phyloP scores from a whole-genome alignment of 1,139 yeast species.

The Lodderomyces elongisporus region DNA sequence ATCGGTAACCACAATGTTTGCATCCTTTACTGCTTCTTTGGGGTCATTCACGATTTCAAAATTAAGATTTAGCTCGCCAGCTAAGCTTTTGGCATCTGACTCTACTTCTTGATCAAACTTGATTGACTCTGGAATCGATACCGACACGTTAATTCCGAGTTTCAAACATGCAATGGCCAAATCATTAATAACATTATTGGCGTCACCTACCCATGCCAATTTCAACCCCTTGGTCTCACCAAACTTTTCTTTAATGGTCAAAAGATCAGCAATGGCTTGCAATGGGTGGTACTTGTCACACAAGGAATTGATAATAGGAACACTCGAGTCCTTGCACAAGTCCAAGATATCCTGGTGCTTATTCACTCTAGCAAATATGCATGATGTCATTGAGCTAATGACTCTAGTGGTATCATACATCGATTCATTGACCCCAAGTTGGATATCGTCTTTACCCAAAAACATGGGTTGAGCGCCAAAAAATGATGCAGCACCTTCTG shows the following conservation, averaged over 20 bases:
- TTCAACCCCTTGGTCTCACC: constrained; percentile 59
- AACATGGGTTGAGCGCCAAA: constrained; percentile 97
- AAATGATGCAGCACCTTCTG: constrained; percentile 91
- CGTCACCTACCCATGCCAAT: constrained; percentile 94
- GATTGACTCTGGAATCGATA: constrained; percentile 77
- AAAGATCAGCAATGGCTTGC: constrained; percentile 88
- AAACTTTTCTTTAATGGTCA: constrained; percentile 80
- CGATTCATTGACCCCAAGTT: constrained; percentile 90
- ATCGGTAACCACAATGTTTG: constrained; percentile 89
- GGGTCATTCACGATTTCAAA: constrained; percentile 74
- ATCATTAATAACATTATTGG: constrained; percentile 93
- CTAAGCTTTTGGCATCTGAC: constrained; percentile 49
- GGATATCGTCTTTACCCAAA: constrained; percentile 92
- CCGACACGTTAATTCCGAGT: constrained; percentile 74
- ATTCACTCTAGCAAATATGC: constrained; percentile 94
- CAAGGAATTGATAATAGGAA: constrained; percentile 88
- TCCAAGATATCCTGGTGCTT: constrained; percentile 76
- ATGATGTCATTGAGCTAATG: constrained; percentile 89
- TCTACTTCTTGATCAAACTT: constrained; percentile 58
- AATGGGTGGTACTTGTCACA: constrained; percentile 93
- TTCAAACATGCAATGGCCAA: constrained; percentile 86
- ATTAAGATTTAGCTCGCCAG: constrained; percentile 47
- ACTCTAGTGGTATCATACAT: constrained; percentile 84
- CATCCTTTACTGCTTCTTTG: constrained; percentile 58
- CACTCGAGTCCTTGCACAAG: constrained; percentile 68